Base-by-base conservation (phyloP, 768 basidiomycete genomes). In the Boletus patriciae region DNA sequence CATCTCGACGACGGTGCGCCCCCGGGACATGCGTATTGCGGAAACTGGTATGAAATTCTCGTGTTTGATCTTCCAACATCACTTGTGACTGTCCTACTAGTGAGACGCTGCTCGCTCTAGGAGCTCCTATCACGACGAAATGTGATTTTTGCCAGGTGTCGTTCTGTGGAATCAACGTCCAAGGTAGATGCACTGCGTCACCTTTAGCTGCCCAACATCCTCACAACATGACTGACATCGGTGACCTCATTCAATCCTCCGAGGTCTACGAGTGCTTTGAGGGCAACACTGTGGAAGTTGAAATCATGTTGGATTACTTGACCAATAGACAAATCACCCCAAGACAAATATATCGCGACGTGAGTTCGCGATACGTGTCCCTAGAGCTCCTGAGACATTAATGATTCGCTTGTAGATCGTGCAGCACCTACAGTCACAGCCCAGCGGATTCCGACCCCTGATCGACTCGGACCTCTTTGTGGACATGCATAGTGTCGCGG, bases 141-240 rank as follows among this genome's bases (percentile, higher is more conserved):
- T 94, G 92, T 66, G 91, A 92, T 67, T 80, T 93, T 59, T 94
- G 92, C 62, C 84, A 85, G 57, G 84, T 89, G 9, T 88, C 79
- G 2, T 93, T 93, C 70, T 94, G 92, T 65, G 92, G 92, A 11
- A 84, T 94, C 56, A 83, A 82, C 46, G 80, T 94, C 23, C 89
- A 84, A 54, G 82, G 81, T 16, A 84, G 92, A 46, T 94, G 92
- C 68, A 67, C 79, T 46, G 88, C 90, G 1, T 70, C 79, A 18
- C 75, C 81, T 15, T 69, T 92, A 13, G 55, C 71, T 21, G 66
- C 76, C 1, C 88, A 90, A 60, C 83, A 88, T 16, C 90, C 86
- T 3, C 86, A 92, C 55, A 85, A 80, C 27, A 74, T 92, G 69
- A 73, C 76, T 13, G 87, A 85, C 58, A 67, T 91, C 19, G 72